Percentiles rank a stretch among this genome's conserved stretches.
phyloP scores from a whole-genome alignment of 1,284 basidiomycete genomes.

The Megacollybia platyphylla region DNA sequence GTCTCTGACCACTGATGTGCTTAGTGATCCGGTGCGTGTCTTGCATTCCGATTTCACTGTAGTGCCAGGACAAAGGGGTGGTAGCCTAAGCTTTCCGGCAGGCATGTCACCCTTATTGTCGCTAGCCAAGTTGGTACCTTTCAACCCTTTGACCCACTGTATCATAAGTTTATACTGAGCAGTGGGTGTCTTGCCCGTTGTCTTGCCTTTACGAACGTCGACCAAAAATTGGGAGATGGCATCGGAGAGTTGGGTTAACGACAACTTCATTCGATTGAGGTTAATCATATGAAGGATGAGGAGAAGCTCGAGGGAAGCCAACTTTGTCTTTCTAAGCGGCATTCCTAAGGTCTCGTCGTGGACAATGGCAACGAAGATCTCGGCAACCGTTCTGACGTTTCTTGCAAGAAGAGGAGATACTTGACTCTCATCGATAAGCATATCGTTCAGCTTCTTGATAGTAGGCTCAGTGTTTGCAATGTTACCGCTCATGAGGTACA shows the following conservation, averaged over 20 bases:
- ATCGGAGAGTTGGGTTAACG: background rate
- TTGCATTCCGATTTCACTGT: no score
- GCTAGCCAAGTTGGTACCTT: background rate
- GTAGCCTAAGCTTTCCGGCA: background rate
- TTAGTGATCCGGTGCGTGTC: no score
- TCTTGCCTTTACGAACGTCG: background rate
- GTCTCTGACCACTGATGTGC: no score
- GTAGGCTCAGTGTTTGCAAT: slow-evolving; percentile 6
- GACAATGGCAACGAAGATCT: background rate
- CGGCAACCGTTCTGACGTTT: background rate
- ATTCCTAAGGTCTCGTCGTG: background rate
- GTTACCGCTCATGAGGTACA: slow-evolving; percentile 17
- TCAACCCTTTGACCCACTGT: background rate
- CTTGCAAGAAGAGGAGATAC: background rate
- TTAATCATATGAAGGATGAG: background rate
- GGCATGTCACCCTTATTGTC: background rate
- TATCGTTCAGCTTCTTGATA: slow-evolving; percentile 1
- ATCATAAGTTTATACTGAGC: background rate
- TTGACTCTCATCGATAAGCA: slow-evolving; percentile 1
- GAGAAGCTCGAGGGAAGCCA: background rate
- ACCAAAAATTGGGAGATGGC: background rate
- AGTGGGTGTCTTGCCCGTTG: background rate
- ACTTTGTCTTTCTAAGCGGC: background rate
- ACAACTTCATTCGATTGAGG: background rate
- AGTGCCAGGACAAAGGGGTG: no score